These are phyloP conservation scores for Trichoderma orchidacearum DNA, from an alignment of 495 filamentous ascomycete genomes.

Conservation along the genomic window DNA sequence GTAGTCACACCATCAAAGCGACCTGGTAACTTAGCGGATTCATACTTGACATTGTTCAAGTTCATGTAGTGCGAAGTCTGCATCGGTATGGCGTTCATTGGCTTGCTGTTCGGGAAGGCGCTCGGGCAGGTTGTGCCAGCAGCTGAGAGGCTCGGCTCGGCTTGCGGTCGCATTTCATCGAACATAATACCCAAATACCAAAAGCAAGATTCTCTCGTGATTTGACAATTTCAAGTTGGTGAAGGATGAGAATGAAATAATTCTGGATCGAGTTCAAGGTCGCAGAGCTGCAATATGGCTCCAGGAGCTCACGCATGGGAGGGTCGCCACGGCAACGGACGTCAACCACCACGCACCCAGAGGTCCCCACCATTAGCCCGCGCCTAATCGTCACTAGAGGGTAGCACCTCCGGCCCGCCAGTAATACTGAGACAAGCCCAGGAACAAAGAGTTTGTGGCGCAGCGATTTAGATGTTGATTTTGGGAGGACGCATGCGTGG, in stretches of 20 bases:
- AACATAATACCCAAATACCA: slow-evolving; percentile 19
- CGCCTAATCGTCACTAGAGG: background rate
- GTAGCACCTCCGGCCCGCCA: background rate
- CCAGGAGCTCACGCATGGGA: background rate
- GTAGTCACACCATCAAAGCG: slow-evolving; percentile 6
- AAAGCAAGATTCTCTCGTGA: background rate
- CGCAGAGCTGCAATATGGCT: background rate
- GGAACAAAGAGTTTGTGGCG: background rate
- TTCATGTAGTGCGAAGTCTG: slow-evolving; percentile 40
- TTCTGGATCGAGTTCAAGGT: background rate
- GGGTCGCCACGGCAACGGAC: background rate
- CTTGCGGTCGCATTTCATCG: slow-evolving; percentile 30
- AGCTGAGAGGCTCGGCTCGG: slow-evolving; percentile 16
- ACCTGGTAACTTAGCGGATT: slow-evolving; percentile 29
- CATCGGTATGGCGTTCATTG: slow-evolving; percentile 34
- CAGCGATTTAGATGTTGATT: background rate
- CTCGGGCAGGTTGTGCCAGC: slow-evolving; percentile 20
- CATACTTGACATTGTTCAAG: slow-evolving; percentile 35
- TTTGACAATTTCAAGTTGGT: background rate
- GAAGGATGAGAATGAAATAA: background rate
- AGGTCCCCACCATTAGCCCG: background rate
- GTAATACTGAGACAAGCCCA: background rate
- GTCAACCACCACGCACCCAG: no score
- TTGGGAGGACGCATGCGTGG: background rate
- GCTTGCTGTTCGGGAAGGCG: slow-evolving; percentile 21